phyloP scores from a whole-genome alignment of 1,284 basidiomycete genomes.

The Xerocomus alliaceus region DNA sequence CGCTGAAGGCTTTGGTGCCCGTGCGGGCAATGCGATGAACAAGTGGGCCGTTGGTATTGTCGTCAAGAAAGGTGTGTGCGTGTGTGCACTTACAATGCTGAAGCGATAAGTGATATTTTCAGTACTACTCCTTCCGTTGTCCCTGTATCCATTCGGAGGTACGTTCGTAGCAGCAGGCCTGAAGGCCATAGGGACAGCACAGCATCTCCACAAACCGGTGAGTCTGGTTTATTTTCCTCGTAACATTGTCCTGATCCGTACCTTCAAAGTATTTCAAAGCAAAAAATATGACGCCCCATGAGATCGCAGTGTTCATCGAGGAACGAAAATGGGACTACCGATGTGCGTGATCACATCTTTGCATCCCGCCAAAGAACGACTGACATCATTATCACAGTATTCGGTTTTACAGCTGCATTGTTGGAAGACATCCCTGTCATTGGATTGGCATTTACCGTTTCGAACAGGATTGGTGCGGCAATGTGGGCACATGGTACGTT shows the following conservation, averaged over 20 bases:
- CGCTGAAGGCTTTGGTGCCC: slow-evolving; percentile 36
- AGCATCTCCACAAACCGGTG: slow-evolving; percentile 73
- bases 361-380: background rate
- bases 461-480: slow-evolving; percentile 85
- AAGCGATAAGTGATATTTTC: background rate
- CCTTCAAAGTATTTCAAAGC: slow-evolving; percentile 73
- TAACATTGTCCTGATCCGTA: background rate
- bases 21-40: slow-evolving; percentile 52
- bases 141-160: slow-evolving; percentile 75
- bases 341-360: slow-evolving; percentile 47
- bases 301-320: slow-evolving; percentile 79
- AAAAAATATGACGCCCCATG: slow-evolving; percentile 77
- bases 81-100: background rate
- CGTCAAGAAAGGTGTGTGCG: slow-evolving; percentile 54
- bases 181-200: slow-evolving; percentile 71
- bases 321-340: slow-evolving; percentile 89
- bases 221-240: slow-evolving; percentile 25
- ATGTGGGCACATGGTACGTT: slow-evolving; percentile 87
- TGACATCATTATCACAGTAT: slow-evolving; percentile 52
- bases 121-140: slow-evolving; percentile 76
- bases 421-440: slow-evolving; percentile 80
- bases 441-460: slow-evolving; percentile 81
- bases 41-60: slow-evolving; percentile 58
- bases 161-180: slow-evolving; percentile 69
- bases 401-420: slow-evolving; percentile 81